Percentiles rank a stretch among this genome's conserved stretches.
Conservation (phyloP, 306 rosid species). For the Castanea mollissima region DNA sequence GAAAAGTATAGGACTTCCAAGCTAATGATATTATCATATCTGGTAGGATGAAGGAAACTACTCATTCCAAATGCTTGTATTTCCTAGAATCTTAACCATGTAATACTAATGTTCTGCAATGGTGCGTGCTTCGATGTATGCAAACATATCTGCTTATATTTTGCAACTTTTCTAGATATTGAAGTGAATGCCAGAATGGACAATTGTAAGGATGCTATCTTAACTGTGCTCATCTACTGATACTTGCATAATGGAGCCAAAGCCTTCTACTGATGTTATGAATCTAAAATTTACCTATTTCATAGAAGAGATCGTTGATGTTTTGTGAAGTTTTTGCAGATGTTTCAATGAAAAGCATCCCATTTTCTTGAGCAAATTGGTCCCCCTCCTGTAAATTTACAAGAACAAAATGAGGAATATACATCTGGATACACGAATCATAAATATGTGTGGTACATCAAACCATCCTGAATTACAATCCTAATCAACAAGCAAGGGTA, state of each 20-base stretch:
- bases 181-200: not conserved
- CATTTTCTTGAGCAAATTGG: slow-evolving; percentile 72
- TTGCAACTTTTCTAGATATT: not conserved
- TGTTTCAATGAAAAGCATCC: slow-evolving; percentile 82
- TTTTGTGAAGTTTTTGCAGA: slow-evolving; percentile 81
- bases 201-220: not conserved
- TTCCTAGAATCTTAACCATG: not conserved
- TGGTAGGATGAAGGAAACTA: not conserved
- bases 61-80: not conserved
- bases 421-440: not conserved
- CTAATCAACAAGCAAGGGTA: not conserved
- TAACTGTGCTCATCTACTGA: not conserved
- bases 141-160: too few relatives aligned
- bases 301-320: slow-evolving; percentile 74
- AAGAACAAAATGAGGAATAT: not conserved
- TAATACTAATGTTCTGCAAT: not conserved
- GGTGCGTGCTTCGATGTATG: not conserved
- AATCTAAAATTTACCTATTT: slow-evolving; percentile 53
- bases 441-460: not conserved
- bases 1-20: not conserved
- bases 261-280: not conserved
- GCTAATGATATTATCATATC: not conserved
- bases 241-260: not conserved
- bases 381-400: slow-evolving; percentile 60
- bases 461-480: not conserved